phyloP scores from a whole-genome alignment of 257 asterid genomes.

The Cinchona pubescens region DNA sequence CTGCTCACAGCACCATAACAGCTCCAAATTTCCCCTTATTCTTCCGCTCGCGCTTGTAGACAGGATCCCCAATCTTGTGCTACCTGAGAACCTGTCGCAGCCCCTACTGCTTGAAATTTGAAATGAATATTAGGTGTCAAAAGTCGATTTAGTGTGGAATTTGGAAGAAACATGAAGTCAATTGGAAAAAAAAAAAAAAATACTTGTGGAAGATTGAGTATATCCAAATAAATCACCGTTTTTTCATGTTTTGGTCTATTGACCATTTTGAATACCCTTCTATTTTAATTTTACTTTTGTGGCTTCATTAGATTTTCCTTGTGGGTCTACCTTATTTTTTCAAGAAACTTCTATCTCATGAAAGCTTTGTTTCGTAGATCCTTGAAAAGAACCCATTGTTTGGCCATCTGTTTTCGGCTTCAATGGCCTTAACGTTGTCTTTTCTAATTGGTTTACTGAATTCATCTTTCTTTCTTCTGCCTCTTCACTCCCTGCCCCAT shows the following conservation, averaged over 20 bases:
- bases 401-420: background rate
- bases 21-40: too few relatives aligned
- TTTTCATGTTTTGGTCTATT: background rate
- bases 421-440: background rate
- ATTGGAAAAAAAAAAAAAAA: background rate
- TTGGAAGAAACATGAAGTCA: background rate
- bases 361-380: too few relatives aligned
- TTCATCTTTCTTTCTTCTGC: too few relatives aligned
- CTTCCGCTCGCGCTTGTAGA: too few relatives aligned
- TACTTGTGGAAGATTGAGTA: background rate
- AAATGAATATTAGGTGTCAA: background rate
- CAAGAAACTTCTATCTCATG: background rate
- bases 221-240: too few relatives aligned
- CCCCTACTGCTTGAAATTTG: background rate
- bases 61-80: too few relatives aligned
- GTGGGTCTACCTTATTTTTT: background rate
- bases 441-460: background rate
- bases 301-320: background rate
- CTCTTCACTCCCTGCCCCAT: too few relatives aligned
- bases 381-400: background rate
- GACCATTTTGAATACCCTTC: background rate
- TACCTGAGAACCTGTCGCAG: too few relatives aligned
- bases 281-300: too few relatives aligned
- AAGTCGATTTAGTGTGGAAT: background rate
- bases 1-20: too few relatives aligned